phyloP scores from a whole-genome alignment of 495 filamentous ascomycete genomes.

The Tuber indicum region DNA sequence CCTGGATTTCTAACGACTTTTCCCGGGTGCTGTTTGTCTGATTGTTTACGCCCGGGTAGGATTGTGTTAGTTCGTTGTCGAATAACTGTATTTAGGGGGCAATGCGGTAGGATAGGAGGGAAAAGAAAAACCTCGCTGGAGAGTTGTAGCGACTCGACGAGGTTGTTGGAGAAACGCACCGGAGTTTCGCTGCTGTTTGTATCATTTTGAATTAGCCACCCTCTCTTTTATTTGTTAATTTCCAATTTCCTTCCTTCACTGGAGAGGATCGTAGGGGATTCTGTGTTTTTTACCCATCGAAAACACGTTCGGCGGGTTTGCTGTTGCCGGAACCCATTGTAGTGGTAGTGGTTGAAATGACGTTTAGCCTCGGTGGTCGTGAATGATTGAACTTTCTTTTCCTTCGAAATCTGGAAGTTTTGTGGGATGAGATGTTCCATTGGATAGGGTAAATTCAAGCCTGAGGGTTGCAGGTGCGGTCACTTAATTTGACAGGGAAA shows the following conservation, averaged over 20 bases:
- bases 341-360: constrained; percentile 17
- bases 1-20: constrained; percentile 74
- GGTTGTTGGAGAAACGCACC: constrained; percentile 75
- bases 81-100: neutral
- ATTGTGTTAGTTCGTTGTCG: constrained; percentile 7
- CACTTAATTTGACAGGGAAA: neutral
- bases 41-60: neutral
- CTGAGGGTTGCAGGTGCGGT: neutral
- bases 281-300: constrained; percentile 23
- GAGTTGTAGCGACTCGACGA: constrained; percentile 73
- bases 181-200: constrained; percentile 59
- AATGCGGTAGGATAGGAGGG: constrained; percentile 9
- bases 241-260: neutral
- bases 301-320: constrained; percentile 32
- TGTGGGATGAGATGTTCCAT: neutral
- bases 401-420: neutral
- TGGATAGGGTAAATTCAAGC: neutral
- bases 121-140: constrained; percentile 67
- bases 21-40: constrained; percentile 82
- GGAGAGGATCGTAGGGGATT: neutral
- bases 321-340: constrained; percentile 35
- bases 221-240: neutral
- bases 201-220: constrained; percentile 1
- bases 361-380: constrained; percentile 8
- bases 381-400: neutral